Base-by-base conservation (phyloP, 331 rosid species). In the Dryas integrifolia region DNA sequence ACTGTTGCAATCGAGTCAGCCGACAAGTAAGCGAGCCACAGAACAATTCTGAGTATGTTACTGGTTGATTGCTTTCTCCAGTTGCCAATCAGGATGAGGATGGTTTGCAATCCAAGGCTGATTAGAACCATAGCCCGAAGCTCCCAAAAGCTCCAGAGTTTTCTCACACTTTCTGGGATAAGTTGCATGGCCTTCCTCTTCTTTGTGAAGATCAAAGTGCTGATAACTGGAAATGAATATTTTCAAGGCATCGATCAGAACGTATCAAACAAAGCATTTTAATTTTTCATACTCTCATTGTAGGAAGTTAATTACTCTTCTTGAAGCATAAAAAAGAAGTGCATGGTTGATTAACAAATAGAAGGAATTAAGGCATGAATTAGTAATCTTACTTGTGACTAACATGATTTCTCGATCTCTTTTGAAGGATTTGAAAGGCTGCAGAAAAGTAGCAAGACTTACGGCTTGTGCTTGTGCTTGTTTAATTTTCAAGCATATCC, bases 1-100 rank as follows among this genome's bases (percentile, higher is more conserved):
- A 78, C 10, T 0, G 59, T 64, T 41, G 78, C 72, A 8, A 70
- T 9, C 12, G 55, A 46, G 10, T 81, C 82, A 5, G 82, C 73
- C 0, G 69, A 21, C 26, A 43, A 55, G 67, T 77, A 81, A 13
- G 75, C 72, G 6, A 69, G 35, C 82, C 80, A 82, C 8, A 74
- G 67, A 7, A 58, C 0, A 3, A 45, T 0, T 2, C 75, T 71
- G 62, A 69, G n/a, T 53, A 18, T 8, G 47, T 39, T 38, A 0
- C 9, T 64, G 10, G 46, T 49, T 0, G 41, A 73, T 5, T 2
- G 1, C 44, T 78, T 78, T 51, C 86, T 70, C 55, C 11, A 4
- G 9, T 45, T 48, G 15, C 78, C 75, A 16, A 65, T 1, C 3
- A 21, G 18, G 16, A 74, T 35, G 3, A 78, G 78, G 46, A 70